phyloP scores from a whole-genome alignment of 2,329 filamentous ascomycete species.

The Cladosporium austrohemisphaericum region DNA sequence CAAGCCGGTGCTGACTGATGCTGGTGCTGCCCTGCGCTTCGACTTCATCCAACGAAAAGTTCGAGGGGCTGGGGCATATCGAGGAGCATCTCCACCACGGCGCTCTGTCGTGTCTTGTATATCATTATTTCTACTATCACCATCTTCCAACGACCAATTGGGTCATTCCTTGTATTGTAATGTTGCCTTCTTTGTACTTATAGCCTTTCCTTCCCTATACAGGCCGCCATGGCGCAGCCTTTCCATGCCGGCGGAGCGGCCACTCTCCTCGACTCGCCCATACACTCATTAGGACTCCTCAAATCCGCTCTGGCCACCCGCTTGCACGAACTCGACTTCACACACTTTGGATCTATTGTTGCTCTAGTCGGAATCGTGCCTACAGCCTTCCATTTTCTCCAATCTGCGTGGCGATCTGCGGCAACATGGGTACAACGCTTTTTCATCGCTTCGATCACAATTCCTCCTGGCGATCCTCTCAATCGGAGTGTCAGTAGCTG shows the following conservation, averaged over 20 bases:
- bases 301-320: conserved; percentile 17
- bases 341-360: conserved; percentile 24
- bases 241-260: conserved; percentile 22
- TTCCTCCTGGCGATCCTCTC: conserved; percentile 23
- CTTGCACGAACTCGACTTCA: conserved; percentile 23
- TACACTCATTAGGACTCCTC: conserved; percentile 18
- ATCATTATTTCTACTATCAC: background rate
- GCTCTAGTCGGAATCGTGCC: conserved; percentile 23
- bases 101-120: background rate
- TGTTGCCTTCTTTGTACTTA: conserved; percentile 7
- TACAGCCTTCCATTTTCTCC: conserved; percentile 19
- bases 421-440: conserved; percentile 23
- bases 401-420: conserved; percentile 20
- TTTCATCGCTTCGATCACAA: conserved; percentile 24
- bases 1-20: no score
- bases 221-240: conserved; percentile 17
- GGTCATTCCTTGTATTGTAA: conserved; percentile 7
- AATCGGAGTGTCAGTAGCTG: conserved; percentile 26
- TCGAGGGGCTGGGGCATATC: background rate
- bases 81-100: background rate
- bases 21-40: no score
- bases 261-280: conserved; percentile 15
- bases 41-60: no score
- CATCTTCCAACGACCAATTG: background rate
- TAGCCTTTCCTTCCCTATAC: background rate